Percentiles rank a stretch among this genome's conserved stretches.
phyloP scores from a whole-genome alignment of 257 asterid genomes.

The Verbascum thapsus region DNA sequence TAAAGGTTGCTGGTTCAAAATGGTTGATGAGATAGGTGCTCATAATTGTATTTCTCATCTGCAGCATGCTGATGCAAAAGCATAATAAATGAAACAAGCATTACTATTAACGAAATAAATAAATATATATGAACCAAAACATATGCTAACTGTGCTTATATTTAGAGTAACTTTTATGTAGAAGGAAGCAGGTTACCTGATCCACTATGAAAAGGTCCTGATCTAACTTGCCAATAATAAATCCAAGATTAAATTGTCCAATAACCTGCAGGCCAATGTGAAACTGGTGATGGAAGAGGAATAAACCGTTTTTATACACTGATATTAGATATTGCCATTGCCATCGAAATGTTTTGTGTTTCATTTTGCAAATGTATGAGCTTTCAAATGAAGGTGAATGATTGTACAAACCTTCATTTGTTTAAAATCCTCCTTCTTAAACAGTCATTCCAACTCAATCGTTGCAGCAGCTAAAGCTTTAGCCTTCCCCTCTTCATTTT shows the following conservation, averaged over 20 bases:
- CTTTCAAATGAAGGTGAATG: slow-evolving; percentile 25
- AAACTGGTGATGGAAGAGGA: slow-evolving; percentile 21
- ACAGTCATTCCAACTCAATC: slow-evolving; percentile 82
- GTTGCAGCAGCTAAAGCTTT: slow-evolving; percentile 89
- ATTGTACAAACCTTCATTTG: slow-evolving; percentile 71
- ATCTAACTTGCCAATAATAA: slow-evolving; percentile 83
- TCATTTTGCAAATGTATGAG: slow-evolving; percentile 14
- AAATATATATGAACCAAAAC: slow-evolving; percentile 15
- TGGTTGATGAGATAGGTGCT: slow-evolving; percentile 78
- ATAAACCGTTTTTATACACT: slow-evolving; percentile 1
- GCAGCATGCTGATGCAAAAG: slow-evolving; percentile 86
- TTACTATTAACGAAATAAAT: slow-evolving; percentile 9
- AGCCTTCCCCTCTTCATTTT: slow-evolving; percentile 73
- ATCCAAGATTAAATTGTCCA: slow-evolving; percentile 97
- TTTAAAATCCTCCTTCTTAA: slow-evolving; percentile 83
- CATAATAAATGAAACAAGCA: slow-evolving; percentile 23
- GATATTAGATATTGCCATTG: slow-evolving; percentile 8
- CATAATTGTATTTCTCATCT: slow-evolving; percentile 94
- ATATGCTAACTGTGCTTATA: slow-evolving; percentile 2
- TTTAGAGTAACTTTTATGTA: slow-evolving; percentile 11
- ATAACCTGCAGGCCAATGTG: slow-evolving; percentile 60
- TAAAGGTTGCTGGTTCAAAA: slow-evolving; percentile 95
- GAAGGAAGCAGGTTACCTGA: slow-evolving; percentile 64
- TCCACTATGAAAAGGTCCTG: slow-evolving; percentile 94
- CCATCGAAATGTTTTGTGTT: slow-evolving; percentile 22